Evolutionary conservation across 106 monocot species (phyloP).

Genomic region (Acorus calamus): DNA sequence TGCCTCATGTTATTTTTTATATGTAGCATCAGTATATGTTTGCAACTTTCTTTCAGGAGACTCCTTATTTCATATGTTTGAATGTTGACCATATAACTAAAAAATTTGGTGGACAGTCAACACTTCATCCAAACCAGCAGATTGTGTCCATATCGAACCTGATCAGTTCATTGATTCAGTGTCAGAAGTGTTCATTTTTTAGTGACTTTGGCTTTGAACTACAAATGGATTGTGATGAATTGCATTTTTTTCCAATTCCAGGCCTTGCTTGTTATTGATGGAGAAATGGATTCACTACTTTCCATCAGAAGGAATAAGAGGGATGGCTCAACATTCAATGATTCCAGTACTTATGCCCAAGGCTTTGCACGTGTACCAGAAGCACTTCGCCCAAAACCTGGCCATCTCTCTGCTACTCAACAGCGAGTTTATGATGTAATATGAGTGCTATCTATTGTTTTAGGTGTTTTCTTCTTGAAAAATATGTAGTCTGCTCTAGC

Average conservation of each 20-base stretch:
- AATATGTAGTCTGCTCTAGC: not conserved
- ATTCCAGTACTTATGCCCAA: conserved; percentile 70
- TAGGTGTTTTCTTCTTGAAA: not conserved
- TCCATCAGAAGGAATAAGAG: conserved; percentile 60
- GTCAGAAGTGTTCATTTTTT: no score
- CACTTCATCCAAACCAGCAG: no score
- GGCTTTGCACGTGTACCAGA: conserved; percentile 78
- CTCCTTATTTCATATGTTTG: no score
- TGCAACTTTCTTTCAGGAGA: no score
- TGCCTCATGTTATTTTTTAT: no score
- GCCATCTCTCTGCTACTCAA: conserved; percentile 56
- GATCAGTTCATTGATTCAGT: no score
- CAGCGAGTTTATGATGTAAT: conserved; percentile 78
- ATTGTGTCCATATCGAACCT: no score
- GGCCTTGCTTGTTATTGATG: conserved; percentile 85
- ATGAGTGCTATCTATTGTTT: not conserved
- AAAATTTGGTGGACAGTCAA: no score
- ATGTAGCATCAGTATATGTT: no score
- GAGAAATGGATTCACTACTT: conserved; percentile 52
- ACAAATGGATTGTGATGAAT: no score
- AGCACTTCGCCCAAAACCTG: conserved; percentile 88
- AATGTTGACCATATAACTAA: no score
- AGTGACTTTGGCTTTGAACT: no score
- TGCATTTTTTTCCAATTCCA: conserved; percentile 9
- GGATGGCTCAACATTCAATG: conserved; percentile 78